A percentile compares a stretch with the other conserved stretches of the same genome.
Evolutionary conservation across 2,329 filamentous ascomycete genomes (phyloP).

Genomic region (Ophiostoma piceae): DNA sequence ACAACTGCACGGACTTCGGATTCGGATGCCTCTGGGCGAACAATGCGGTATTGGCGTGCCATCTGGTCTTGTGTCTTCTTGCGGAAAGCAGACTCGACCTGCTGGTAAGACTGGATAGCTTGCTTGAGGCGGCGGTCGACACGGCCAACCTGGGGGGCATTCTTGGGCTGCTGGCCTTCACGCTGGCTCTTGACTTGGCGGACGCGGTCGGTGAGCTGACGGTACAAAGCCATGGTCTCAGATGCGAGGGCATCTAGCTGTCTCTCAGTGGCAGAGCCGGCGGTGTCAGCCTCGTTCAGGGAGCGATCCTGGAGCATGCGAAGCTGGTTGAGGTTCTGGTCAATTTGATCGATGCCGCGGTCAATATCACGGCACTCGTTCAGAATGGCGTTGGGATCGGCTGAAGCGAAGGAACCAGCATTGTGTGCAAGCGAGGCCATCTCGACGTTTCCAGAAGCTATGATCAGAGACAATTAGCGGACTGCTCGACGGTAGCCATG

Average conservation of each 20-base stretch:
- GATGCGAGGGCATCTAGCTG: conserved; percentile 68
- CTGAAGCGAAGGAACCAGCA: conserved; percentile 40
- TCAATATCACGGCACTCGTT: conserved; percentile 82
- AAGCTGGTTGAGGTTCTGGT: conserved; percentile 66
- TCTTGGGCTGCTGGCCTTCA: conserved; percentile 66
- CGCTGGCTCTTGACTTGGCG: conserved; percentile 71
- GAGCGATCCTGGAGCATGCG: conserved; percentile 64
- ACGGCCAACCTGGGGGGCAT: conserved; percentile 73
- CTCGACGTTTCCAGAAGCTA: conserved; percentile 54
- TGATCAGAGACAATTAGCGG: not conserved
- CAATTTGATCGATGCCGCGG: conserved; percentile 67
- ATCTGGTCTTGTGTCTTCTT: conserved; percentile 78
- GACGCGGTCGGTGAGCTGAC: conserved; percentile 70
- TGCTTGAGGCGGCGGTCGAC: conserved; percentile 74
- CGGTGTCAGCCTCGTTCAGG: conserved; percentile 68
- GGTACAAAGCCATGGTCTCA: conserved; percentile 79
- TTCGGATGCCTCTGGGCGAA: conserved; percentile 73
- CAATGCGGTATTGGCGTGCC: conserved; percentile 84
- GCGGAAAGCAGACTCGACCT: conserved; percentile 72
- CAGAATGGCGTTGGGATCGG: conserved; percentile 70
- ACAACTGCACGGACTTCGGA: conserved; percentile 73
- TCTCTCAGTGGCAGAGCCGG: conserved; percentile 59
- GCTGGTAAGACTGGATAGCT: conserved; percentile 76
- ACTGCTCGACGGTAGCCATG: not conserved
- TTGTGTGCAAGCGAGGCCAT: conserved; percentile 61